Percentiles rank a stretch among this genome's conserved stretches.
Conservation (phyloP, 2,329 filamentous ascomycete genomes). For the Penicillium sp. region DNA sequence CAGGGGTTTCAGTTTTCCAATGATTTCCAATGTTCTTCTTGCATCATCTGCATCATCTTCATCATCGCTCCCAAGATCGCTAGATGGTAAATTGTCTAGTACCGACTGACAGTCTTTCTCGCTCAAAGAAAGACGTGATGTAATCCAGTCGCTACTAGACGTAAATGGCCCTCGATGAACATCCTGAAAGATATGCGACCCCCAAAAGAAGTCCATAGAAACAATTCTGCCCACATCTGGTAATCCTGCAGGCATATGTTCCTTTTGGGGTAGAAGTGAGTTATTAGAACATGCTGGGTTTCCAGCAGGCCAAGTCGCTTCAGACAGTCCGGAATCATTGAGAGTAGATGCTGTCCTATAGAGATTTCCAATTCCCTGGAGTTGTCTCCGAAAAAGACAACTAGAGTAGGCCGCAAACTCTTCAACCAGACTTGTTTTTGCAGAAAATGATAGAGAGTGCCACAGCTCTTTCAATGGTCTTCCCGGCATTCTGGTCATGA, state of each 20-base stretch:
- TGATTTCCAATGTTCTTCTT: conserved; percentile 8
- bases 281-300: no score
- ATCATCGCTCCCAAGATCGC: conserved; percentile 12
- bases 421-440: conserved; percentile 5
- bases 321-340: background rate
- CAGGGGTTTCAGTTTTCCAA: conserved; percentile 6
- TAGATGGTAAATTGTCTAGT: conserved; percentile 1
- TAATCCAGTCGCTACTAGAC: conserved; percentile 15
- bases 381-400: conserved; percentile 7
- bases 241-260: background rate
- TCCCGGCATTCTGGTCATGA: conserved; percentile 14
- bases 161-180: conserved; percentile 15
- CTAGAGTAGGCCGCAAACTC: conserved; percentile 5
- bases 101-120: conserved; percentile 11
- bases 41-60: conserved; percentile 15
- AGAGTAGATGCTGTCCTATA: conserved; percentile 1
- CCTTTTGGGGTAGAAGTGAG: no score
- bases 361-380: conserved; percentile 1
- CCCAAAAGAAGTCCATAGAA: conserved; percentile 17
- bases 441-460: conserved; percentile 8
- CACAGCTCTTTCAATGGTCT: conserved; percentile 5
- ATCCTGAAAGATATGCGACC: conserved; percentile 8
- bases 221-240: conserved; percentile 15
- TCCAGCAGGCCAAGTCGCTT: no score
- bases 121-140: conserved; percentile 7